phyloP scores from a whole-genome alignment of 306 rosid species.

The Ormosia semicastrata region DNA sequence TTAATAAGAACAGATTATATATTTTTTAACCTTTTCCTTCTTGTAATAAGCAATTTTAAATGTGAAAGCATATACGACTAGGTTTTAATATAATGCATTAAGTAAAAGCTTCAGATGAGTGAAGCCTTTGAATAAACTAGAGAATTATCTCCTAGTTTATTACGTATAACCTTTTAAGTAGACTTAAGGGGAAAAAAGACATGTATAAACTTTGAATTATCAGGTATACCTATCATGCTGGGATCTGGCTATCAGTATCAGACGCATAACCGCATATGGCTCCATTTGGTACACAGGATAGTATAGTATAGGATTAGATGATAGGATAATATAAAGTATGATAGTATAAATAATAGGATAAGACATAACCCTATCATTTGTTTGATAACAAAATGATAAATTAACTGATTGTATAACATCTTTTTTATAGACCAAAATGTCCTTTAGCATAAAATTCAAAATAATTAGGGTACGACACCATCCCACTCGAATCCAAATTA shows the following conservation, averaged over 20 bases:
- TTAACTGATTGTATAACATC: too few relatives aligned
- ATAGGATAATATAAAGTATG: too few relatives aligned
- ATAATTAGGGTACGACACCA: too few relatives aligned
- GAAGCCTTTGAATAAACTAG: background rate
- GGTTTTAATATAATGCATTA: too few relatives aligned
- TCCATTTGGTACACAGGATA: too few relatives aligned
- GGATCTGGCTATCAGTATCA: background rate
- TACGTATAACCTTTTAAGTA: background rate
- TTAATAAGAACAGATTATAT: background rate
- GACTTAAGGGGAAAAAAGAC: background rate
- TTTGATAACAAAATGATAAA: too few relatives aligned
- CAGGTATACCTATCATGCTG: background rate
- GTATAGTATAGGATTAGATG: too few relatives aligned
- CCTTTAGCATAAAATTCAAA: too few relatives aligned
- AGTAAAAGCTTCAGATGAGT: background rate
- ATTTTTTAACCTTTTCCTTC: background rate
- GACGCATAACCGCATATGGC: background rate
- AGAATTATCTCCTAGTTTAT: background rate
- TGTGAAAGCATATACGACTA: background rate
- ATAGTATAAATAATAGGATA: too few relatives aligned
- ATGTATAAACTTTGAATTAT: background rate
- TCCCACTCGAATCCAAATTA: conserved; percentile 50
- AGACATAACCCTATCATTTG: too few relatives aligned
- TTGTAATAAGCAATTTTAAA: too few relatives aligned
- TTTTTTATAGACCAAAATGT: too few relatives aligned